Evolutionary conservation across 169 alveolate genomes (phyloP).

Genomic region (Eimeria maxima): DNA sequence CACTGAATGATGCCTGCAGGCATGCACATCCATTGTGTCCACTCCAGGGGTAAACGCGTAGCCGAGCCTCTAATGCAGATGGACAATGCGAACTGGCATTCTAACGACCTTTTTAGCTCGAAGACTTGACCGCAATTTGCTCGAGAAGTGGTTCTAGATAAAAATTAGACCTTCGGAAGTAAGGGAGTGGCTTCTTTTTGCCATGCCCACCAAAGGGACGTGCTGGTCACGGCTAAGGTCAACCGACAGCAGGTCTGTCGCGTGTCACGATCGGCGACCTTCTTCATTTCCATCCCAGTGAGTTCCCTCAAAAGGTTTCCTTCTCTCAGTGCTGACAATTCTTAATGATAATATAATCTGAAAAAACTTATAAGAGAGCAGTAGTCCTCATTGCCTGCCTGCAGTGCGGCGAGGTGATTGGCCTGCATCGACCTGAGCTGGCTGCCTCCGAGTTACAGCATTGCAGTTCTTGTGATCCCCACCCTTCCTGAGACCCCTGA

Average conservation of each 20-base stretch:
- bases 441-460: slow-evolving; percentile 40
- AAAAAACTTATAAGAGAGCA: not conserved
- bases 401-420: slow-evolving; percentile 28
- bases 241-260: not conserved
- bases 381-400: slow-evolving; percentile 1
- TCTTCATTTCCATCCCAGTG: not conserved
- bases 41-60: not conserved
- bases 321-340: not conserved
- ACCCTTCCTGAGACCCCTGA: not conserved
- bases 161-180: not conserved
- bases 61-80: not conserved
- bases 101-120: not conserved
- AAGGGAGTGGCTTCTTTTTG: not conserved
- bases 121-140: not conserved
- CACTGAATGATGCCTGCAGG: not conserved
- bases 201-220: not conserved
- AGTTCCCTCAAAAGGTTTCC: not conserved
- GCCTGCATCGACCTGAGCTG: slow-evolving; percentile 70
- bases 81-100: not conserved
- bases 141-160: not conserved
- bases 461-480: not conserved
- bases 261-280: not conserved
- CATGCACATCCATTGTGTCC: not conserved
- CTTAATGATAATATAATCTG: not conserved
- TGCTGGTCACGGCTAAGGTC: not conserved